Percentiles rank a stretch among this genome's conserved stretches.
Conservation (phyloP, 2,329 filamentous ascomycete genomes). For the Camptophora hylomeconis region DNA sequence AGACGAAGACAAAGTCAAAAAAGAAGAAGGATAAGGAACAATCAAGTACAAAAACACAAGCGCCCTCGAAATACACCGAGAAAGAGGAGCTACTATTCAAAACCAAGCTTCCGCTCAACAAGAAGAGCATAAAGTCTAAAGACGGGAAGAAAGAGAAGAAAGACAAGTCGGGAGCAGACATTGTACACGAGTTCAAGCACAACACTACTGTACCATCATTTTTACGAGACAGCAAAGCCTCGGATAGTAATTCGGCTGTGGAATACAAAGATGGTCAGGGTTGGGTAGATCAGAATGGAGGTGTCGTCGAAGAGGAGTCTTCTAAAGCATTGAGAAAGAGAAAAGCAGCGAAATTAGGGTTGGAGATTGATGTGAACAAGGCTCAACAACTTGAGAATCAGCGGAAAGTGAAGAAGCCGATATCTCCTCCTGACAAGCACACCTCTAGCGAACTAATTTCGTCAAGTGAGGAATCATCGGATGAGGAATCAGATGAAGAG, state of each 20-base stretch:
- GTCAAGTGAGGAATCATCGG: slow-evolving; percentile 23
- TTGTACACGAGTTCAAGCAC: slow-evolving; percentile 83
- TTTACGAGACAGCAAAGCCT: slow-evolving; percentile 44
- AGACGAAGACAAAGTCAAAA: slow-evolving; percentile 25
- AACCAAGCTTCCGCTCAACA: slow-evolving; percentile 56
- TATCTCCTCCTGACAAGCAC: background rate
- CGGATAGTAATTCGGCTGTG: slow-evolving; percentile 35
- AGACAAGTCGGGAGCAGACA: slow-evolving; percentile 47
- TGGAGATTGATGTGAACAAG: slow-evolving; percentile 17
- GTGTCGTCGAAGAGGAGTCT: slow-evolving; percentile 48
- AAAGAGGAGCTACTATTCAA: slow-evolving; percentile 75
- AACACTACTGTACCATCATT: slow-evolving; percentile 74
- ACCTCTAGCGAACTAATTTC: slow-evolving; percentile 22
- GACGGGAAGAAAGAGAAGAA: slow-evolving; percentile 49
- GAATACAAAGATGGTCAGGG: slow-evolving; percentile 74
- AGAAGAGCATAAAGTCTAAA: slow-evolving; percentile 13
- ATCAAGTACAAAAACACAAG: slow-evolving; percentile 40
- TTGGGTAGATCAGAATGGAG: slow-evolving; percentile 72
- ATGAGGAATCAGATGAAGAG: slow-evolving; percentile 17
- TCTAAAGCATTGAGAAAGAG: slow-evolving; percentile 4
- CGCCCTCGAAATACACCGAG: slow-evolving; percentile 67
- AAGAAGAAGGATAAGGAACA: slow-evolving; percentile 30
- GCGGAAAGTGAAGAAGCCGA: too few relatives aligned
- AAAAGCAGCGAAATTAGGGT: slow-evolving; percentile 10
- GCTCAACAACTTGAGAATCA: too few relatives aligned